Evolutionary conservation across 2,329 filamentous ascomycete species (phyloP), one percentile per base, ranked within the genome.

Genomic region (Aspergillus tanneri): DNA sequence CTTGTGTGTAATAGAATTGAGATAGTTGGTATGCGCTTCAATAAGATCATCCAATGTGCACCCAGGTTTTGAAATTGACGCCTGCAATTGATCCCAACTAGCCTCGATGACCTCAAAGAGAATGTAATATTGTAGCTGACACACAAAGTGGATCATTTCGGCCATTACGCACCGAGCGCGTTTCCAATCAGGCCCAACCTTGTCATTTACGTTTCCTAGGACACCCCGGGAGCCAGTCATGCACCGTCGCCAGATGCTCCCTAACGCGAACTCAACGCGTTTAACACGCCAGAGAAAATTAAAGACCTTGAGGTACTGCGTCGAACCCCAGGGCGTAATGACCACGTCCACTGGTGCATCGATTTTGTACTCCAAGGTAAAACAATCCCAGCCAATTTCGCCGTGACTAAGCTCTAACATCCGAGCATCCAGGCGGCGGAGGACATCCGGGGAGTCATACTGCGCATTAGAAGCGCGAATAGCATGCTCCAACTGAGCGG

Each of bases 271-370:
- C 64, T 99, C 93, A 43, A 99, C 93, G 22, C 93, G 86, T 73
- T 99, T 99, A 64, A 99, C 90, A 54, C 93, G 86, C 92, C 93
- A 99, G 3, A 99, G 80, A 65, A 99, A 96, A 71, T 99, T 99
- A 80, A 99, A 99, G 8, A 99, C 90, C 67, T 97, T 97, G 60
- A 99, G 85, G 66, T 99, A 99, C 66, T 99, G 92, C 18, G 92
- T 88, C 57, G 88, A 92, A 37, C 90, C 91, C 83, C 91, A 96
- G 34, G 95, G 90, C 0, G 92, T 97, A 30, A 99, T 90, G 39
- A 99, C 91, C 22, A 99, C 93, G 66, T 99, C 93, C 19, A 96
- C 88, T 0, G 93, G 93, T 2, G 92, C 88, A 66, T 96, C 91
- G 58, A 99, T 93, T 68, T 97, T 96, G 74, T 99, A 99, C 68